phyloP scores from a whole-genome alignment of 345 rosid species.

The Bruguiera parviflora region DNA sequence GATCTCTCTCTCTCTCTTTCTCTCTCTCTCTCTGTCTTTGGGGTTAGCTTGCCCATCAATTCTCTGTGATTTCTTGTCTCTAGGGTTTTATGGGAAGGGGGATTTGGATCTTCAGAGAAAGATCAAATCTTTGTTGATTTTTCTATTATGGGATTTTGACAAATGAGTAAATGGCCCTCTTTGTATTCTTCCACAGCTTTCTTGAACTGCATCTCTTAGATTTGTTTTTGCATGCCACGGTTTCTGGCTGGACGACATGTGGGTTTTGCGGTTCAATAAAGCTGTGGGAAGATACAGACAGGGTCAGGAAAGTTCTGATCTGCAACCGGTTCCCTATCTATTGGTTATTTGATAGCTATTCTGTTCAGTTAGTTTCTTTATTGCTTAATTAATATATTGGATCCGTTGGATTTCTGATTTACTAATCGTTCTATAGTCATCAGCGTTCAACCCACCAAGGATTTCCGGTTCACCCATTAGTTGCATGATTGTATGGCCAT shows the following conservation, averaged over 20 bases:
- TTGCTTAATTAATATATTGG: neutral
- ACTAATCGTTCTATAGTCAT: neutral
- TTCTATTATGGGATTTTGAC: neutral
- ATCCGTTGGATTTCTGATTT: neutral
- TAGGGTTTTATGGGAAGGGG: slow-evolving; percentile 4
- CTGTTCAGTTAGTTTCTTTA: neutral
- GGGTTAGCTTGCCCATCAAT: slow-evolving; percentile 8
- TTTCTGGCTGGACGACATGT: neutral
- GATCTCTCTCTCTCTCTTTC: neutral
- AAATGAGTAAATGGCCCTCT: slow-evolving; percentile 44
- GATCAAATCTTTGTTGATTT: neutral
- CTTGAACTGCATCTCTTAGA: slow-evolving; percentile 78
- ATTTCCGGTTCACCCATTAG: neutral
- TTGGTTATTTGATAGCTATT: neutral
- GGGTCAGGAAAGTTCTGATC: slow-evolving; percentile 33
- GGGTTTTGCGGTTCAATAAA: slow-evolving; percentile 67
- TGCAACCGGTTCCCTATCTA: neutral
- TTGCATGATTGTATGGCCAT: neutral
- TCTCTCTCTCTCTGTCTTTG: neutral
- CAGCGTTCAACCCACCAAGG: neutral
- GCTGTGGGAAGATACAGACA: slow-evolving; percentile 92
- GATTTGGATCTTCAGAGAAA: neutral
- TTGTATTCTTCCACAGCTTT: slow-evolving; percentile 99
- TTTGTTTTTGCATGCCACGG: slow-evolving; percentile 10
- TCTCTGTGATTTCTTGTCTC: neutral